Conservation (phyloP, 257 asterid species). For the Buddleja alternifolia region DNA sequence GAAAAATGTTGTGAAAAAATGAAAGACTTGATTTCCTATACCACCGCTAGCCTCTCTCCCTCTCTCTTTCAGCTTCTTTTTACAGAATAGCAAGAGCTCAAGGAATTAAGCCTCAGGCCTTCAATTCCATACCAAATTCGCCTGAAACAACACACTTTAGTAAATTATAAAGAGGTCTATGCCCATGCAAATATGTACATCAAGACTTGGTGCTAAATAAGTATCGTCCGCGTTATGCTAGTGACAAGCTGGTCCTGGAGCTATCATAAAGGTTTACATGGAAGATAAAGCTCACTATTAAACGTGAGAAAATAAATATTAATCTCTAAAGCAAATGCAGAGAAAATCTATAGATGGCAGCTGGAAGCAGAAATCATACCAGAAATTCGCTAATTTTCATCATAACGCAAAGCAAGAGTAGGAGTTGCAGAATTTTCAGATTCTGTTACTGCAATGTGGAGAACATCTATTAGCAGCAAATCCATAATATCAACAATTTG, state of each 20-base stretch:
- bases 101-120: constrained; percentile 26
- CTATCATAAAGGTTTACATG: background rate
- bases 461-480: constrained; percentile 27
- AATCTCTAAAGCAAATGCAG: constrained; percentile 17
- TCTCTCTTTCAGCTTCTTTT: constrained; percentile 14
- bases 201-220: constrained; percentile 6
- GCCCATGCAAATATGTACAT: constrained; percentile 8
- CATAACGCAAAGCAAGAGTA: constrained; percentile 40
- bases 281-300: background rate
- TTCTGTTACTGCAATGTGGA: constrained; percentile 38
- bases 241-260: too few relatives aligned
- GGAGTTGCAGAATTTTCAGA: constrained; percentile 34
- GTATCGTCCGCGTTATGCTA: constrained; percentile 1
- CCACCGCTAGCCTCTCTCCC: background rate
- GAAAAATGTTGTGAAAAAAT: background rate
- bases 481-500: constrained; percentile 1
- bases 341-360: constrained; percentile 16
- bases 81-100: constrained; percentile 15
- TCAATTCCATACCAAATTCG: constrained; percentile 16
- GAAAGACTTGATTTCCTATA: constrained; percentile 4
- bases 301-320: background rate
- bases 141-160: constrained; percentile 5
- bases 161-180: constrained; percentile 11
- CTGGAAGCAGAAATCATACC: constrained; percentile 27
- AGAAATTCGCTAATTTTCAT: constrained; percentile 36